Base-by-base conservation (phyloP, 331 rosid species). In the Saraca asoca region DNA sequence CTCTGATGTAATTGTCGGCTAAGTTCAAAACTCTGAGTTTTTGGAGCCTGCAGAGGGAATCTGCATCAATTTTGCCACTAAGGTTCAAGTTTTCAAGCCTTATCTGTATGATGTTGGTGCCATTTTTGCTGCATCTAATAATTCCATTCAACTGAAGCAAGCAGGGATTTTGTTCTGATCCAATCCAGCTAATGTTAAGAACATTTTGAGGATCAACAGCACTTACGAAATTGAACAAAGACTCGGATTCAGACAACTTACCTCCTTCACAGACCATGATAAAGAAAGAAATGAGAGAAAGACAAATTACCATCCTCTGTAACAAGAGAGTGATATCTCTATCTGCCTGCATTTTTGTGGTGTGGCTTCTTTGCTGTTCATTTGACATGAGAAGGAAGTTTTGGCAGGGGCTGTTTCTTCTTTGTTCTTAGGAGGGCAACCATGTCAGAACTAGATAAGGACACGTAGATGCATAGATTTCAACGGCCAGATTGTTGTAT, bases 71-170 rank as follows among this genome's bases (percentile, higher is more conserved):
- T 43, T 19, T 73, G 50, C 95, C 91, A 62, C 76, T 37, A 16
- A 90, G 90, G 61, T 85, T 80, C 77, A 70, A 51, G 56, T 79
- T 80, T 37, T 82, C 83, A 58, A 85, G 87, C 78, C 62, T 78
- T 68, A 85, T 82, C 55, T 70, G 86, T 11, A 75, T 46, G 65
- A 85, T 62, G 38, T 69, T 72, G 20, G 82, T 52, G n/a, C 55
- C 70, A 70, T 70, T 58, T 33, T 61, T 62, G 49, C 71, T 79
- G 63, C 91, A 90, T 61, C 65, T 68, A 43, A 75, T 68, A 37
- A 75, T 66, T 56, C 73, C 76, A 24, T 70, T 69, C 14, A 78
- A 46, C 35, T 66, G 62, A 12, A 80, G 34, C 78, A 71, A 71
- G 50, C 81, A 71, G 9, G 75, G 75, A 64, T 74, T 14, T 31